Evolutionary conservation across 305 asterid genomes (phyloP).

Genomic region (Fraxinus platypoda): DNA sequence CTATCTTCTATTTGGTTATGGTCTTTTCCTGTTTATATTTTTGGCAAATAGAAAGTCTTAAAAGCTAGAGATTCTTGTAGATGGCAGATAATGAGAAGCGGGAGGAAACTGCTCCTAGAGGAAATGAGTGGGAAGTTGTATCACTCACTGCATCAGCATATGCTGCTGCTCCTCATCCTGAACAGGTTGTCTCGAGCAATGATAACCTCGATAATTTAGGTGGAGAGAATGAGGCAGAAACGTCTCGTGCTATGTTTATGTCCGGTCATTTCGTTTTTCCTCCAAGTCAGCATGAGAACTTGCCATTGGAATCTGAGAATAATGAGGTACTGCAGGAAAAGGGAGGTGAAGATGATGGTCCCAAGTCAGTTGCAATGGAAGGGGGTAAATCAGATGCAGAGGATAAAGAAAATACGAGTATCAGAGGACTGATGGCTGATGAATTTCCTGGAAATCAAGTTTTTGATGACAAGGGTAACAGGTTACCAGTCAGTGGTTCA

Average conservation of each 20-base stretch:
- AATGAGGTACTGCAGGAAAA: slow-evolving; percentile 25
- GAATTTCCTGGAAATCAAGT: slow-evolving; percentile 35
- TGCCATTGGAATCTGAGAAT: slow-evolving; percentile 26
- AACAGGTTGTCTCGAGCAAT: slow-evolving; percentile 24
- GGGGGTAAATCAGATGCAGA: slow-evolving; percentile 29
- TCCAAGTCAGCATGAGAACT: slow-evolving; percentile 32
- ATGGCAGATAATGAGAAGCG: slow-evolving; percentile 41
- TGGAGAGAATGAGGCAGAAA: slow-evolving; percentile 32
- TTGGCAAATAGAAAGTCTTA: not conserved
- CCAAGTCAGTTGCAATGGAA: slow-evolving; percentile 23
- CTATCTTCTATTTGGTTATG: not conserved
- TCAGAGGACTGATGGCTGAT: slow-evolving; percentile 31
- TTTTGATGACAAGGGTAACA: slow-evolving; percentile 28
- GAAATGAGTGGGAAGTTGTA: slow-evolving; percentile 71
- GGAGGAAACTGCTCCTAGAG: slow-evolving; percentile 41
- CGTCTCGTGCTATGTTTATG: slow-evolving; percentile 51
- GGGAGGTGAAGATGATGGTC: slow-evolving; percentile 25
- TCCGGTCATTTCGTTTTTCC: slow-evolving; percentile 56
- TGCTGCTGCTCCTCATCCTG: slow-evolving; percentile 53
- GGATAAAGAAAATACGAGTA: slow-evolving; percentile 30
- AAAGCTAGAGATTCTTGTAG: slow-evolving; percentile 17
- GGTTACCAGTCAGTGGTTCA: slow-evolving; percentile 29
- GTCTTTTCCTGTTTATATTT: not conserved
- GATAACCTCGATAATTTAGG: slow-evolving; percentile 15
- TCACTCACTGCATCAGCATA: slow-evolving; percentile 56